phyloP scores from a whole-genome alignment of 2,329 filamentous ascomycete species.

The Cercospora sesami region DNA sequence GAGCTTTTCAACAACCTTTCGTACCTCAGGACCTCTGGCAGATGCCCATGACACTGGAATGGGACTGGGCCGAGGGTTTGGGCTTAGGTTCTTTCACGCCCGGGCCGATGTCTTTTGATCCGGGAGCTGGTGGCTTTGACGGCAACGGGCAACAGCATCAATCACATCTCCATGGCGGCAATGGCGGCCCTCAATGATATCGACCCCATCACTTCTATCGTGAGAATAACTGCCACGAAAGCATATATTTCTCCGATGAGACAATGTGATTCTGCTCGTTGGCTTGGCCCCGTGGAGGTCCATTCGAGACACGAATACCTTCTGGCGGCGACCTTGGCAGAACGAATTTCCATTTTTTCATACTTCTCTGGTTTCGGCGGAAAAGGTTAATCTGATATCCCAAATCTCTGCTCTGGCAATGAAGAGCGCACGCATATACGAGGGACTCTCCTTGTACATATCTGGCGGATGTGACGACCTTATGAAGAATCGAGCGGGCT shows the following conservation, averaged over 20 bases:
- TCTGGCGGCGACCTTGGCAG: neutral
- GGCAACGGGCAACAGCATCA: neutral
- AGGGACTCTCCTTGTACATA: neutral
- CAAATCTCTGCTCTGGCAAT: neutral
- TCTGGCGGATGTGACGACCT: neutral
- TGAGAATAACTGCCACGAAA: neutral
- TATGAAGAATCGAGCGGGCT: neutral
- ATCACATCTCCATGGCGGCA: neutral
- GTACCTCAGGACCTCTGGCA: conserved; percentile 93
- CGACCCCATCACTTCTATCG: neutral
- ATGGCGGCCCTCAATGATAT: neutral
- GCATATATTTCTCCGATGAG: neutral
- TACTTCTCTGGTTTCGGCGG: neutral
- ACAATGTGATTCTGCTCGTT: neutral
- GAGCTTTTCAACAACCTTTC: conserved; percentile 75
- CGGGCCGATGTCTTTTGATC: conserved; percentile 25
- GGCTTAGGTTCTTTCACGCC: conserved; percentile 37
- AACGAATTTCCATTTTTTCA: neutral
- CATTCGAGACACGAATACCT: neutral
- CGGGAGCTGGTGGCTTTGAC: conserved; percentile 1
- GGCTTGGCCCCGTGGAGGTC: neutral
- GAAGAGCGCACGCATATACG: neutral
- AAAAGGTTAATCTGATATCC: neutral
- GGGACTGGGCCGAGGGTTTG: conserved; percentile 67
- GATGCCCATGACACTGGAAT: conserved; percentile 93